Base-by-base conservation (phyloP, 2,329 filamentous ascomycete genomes). In the Sporothrix dimorphospora region DNA sequence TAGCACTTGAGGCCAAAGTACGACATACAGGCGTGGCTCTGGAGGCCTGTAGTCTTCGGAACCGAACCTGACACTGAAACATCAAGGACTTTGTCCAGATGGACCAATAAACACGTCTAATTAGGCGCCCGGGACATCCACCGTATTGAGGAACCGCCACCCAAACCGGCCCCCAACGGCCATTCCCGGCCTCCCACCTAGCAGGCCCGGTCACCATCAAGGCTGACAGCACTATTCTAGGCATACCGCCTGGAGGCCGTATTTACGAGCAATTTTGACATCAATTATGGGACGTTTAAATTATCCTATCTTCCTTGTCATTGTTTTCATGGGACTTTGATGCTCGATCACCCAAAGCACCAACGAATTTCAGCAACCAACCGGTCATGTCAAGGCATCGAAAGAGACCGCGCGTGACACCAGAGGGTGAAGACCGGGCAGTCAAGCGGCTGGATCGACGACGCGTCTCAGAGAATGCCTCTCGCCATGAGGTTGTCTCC, bases 311-410 rank as follows among this genome's bases (percentile, higher is more conserved):
- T 53, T 53, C 49, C 49, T 53, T 53, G n/a, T 53, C 49, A 53
- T 53, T 24, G 49, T 53, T 53, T 53, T 24, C 49, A 21, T 53
- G 49, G 7, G 49, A 53, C 49, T 24, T 53, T 53, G 49, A 53
- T 53, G n/a, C 49, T 53, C 49, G 49, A 53, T 53, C 49, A 53
- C n/a, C n/a, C 49, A 51, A 53, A 53, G 49, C 49, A 53, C n/a
- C 49, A 53, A 53, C 49, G 7, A 53, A 53, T 53, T 53, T 53
- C 49, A 53, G 49, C 49, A 24, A 21, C 49, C 49, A 24, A 4
- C n/a, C 49, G 49, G 24, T 53, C 49, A 53, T 53, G 49, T 11
- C 49, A 6, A 24, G 49, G 21, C 49, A 53, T 53, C 49, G 12
- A 53, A 53, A 53, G 49, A 53, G 49, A 53, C 7, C 49, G 49